Conservation (phyloP, 2,329 filamentous ascomycete genomes). For the Cladosporium austrohemisphaericum region DNA sequence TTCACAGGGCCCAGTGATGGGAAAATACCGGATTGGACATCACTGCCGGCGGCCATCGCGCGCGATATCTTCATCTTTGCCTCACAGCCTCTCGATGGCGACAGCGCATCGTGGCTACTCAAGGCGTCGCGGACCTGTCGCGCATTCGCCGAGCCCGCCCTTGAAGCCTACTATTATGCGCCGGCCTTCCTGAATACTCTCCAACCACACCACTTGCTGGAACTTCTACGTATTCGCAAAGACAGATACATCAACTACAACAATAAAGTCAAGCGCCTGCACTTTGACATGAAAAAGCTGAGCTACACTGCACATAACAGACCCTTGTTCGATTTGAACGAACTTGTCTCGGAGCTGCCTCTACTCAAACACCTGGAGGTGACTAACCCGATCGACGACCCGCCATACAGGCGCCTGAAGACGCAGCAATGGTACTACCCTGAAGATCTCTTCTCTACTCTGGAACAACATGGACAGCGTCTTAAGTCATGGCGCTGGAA, state of each 20-base stretch:
- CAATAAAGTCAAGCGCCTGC: conserved; percentile 66
- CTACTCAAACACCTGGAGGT: conserved; percentile 68
- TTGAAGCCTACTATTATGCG: conserved; percentile 36
- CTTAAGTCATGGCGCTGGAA: conserved; percentile 56
- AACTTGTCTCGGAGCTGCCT: conserved; percentile 61
- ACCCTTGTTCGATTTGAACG: conserved; percentile 53
- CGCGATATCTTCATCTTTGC: conserved; percentile 35
- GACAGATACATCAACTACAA: conserved; percentile 55
- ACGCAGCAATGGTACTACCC: conserved; percentile 65
- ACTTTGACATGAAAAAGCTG: conserved; percentile 62
- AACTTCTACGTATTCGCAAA: conserved; percentile 26
- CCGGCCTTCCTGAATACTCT: conserved; percentile 29
- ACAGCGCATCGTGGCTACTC: conserved; percentile 32
- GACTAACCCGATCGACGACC: conserved; percentile 64
- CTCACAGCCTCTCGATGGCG: conserved; percentile 25
- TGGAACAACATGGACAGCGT: conserved; percentile 49
- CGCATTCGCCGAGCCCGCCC: conserved; percentile 33
- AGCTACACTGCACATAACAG: conserved; percentile 51
- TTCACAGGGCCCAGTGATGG: conserved; percentile 33
- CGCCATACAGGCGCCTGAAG: conserved; percentile 60
- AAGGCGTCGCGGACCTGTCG: conserved; percentile 32
- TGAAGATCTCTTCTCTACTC: conserved; percentile 58
- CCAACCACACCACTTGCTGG: conserved; percentile 31
- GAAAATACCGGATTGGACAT: conserved; percentile 32
- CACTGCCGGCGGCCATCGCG: conserved; percentile 33